A percentile compares a stretch with the other conserved stretches of the same genome.
phyloP scores from a whole-genome alignment of 208 protist species.

The Tetramitus jugosus region DNA sequence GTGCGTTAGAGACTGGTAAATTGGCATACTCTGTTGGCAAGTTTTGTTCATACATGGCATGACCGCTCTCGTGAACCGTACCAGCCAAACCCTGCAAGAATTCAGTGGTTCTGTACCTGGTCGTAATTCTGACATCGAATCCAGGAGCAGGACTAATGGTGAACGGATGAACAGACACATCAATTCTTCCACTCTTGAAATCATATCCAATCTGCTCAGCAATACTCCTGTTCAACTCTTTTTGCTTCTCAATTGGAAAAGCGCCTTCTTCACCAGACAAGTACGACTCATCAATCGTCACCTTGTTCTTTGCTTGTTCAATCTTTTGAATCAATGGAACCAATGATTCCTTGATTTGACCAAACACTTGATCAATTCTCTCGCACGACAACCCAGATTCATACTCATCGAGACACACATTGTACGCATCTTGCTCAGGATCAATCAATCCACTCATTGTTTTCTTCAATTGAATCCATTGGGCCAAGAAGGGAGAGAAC shows the following conservation, averaged over 20 bases:
- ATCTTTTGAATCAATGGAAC: constrained; percentile 59
- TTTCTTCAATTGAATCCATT: constrained; percentile 53
- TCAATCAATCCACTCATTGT: constrained; percentile 53
- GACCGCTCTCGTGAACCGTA: constrained; percentile 69
- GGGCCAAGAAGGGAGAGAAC: constrained; percentile 52
- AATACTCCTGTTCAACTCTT: constrained; percentile 47
- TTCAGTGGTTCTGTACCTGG: constrained; percentile 53
- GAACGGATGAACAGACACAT: constrained; percentile 73
- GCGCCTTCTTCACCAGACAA: neutral
- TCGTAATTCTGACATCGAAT: constrained; percentile 73
- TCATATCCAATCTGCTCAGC: constrained; percentile 50
- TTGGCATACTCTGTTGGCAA: neutral
- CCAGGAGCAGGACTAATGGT: constrained; percentile 55
- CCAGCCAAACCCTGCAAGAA: constrained; percentile 52
- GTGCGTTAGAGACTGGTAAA: constrained; percentile 55
- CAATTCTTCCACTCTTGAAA: constrained; percentile 63
- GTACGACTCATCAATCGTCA: no score
- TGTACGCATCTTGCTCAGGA: constrained; percentile 51
- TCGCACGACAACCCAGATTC: constrained; percentile 62
- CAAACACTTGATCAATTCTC: constrained; percentile 57
- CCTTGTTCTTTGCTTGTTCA: constrained; percentile 22
- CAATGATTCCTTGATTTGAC: constrained; percentile 61
- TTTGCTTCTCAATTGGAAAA: constrained; percentile 51
- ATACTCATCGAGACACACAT: constrained; percentile 62
- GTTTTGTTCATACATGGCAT: constrained; percentile 72